phyloP scores from a whole-genome alignment of 75 land plant genomes.

The Pseudotsuga menziesii region DNA sequence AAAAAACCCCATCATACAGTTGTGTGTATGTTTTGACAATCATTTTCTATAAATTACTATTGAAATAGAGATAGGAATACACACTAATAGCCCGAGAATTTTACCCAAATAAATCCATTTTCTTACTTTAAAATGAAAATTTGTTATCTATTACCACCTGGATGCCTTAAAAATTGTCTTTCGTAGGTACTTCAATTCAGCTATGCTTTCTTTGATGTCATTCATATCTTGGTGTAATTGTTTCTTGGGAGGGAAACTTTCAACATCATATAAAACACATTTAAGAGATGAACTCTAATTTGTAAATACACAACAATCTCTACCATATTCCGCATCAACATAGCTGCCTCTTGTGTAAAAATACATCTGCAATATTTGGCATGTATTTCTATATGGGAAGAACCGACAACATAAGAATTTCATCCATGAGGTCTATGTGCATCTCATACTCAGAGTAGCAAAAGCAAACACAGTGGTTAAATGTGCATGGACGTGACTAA shows the following conservation, averaged over 20 bases:
- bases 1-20: not conserved
- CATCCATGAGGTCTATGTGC: not conserved
- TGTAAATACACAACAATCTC: not conserved
- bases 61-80: not conserved
- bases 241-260: conserved; percentile 63
- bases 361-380: conserved; percentile 68
- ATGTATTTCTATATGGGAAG: conserved; percentile 75
- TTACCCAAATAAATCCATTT: not conserved
- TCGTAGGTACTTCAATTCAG: conserved; percentile 75
- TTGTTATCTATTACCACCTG: conserved; percentile 1
- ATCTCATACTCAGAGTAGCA: conserved; percentile 6
- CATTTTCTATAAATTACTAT: not conserved
- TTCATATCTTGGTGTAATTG: conserved; percentile 86
- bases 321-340: not conserved
- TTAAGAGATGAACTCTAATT: not conserved
- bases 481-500: not conserved
- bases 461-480: not conserved
- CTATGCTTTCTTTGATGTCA: conserved; percentile 94
- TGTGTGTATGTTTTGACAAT: not conserved
- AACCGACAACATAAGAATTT: not conserved
- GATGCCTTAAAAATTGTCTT: conserved; percentile 69
- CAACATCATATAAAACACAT: conserved; percentile 16
- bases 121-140: not conserved
- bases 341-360: not conserved
- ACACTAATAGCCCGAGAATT: not conserved